phyloP scores from a whole-genome alignment of 2,329 filamentous ascomycete species.

The Neofusicoccum sp. region DNA sequence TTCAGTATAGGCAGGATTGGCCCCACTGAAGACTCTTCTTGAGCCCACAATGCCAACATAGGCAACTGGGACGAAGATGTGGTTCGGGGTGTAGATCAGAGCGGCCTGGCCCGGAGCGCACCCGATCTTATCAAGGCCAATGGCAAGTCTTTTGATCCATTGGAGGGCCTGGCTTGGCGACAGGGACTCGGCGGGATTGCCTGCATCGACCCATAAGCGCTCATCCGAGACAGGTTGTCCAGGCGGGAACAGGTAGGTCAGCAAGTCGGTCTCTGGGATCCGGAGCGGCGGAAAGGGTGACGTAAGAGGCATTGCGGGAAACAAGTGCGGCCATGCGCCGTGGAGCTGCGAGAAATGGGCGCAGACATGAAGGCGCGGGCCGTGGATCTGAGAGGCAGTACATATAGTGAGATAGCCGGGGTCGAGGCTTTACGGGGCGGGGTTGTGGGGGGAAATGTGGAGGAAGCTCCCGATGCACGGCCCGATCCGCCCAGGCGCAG shows the following conservation, averaged over 20 bases:
- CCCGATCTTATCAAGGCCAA: conserved; percentile 66
- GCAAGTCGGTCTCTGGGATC: conserved; percentile 62
- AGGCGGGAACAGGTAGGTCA: conserved; percentile 38
- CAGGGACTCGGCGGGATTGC: conserved; percentile 67
- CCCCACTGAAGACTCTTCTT: conserved; percentile 75
- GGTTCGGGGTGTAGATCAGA: conserved; percentile 75
- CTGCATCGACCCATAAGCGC: conserved; percentile 64
- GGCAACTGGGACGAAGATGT: conserved; percentile 69
- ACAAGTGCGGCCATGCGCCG: too few relatives aligned
- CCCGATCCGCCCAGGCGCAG: neutral
- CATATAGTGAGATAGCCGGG: neutral
- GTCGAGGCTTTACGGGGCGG: neutral
- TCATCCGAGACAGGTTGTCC: conserved; percentile 33
- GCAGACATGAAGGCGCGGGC: too few relatives aligned
- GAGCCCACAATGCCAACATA: conserved; percentile 77
- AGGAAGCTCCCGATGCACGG: neutral
- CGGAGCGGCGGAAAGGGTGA: conserved; percentile 66
- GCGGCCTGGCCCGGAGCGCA: conserved; percentile 70
- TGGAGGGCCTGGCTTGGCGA: conserved; percentile 64
- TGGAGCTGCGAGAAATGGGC: neutral
- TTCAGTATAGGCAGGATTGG: conserved; percentile 69
- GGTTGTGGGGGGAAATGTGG: neutral
- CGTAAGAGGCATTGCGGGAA: conserved; percentile 65
- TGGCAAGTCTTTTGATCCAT: conserved; percentile 71
- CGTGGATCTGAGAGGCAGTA: too few relatives aligned